Evolutionary conservation across 2,329 filamentous ascomycete genomes (phyloP).

Genomic region (Sordariomycetes sp.): DNA sequence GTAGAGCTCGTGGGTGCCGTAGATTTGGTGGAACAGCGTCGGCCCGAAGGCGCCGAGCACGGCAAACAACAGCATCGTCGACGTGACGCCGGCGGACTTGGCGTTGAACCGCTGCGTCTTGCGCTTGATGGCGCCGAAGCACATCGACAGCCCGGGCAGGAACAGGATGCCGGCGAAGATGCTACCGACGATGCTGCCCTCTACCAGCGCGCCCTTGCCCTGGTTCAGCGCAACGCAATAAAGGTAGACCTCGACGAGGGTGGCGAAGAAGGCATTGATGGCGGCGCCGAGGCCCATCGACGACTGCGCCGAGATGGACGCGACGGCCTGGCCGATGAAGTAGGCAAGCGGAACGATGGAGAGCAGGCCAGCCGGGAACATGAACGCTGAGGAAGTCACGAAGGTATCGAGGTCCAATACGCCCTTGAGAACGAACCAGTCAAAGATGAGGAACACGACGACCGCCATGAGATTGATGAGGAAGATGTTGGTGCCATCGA

Average conservation of each 20-base stretch:
- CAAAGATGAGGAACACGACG: slow-evolving; percentile 88
- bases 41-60: slow-evolving; percentile 92
- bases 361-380: slow-evolving; percentile 72
- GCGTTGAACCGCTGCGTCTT: slow-evolving; percentile 99
- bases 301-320: slow-evolving; percentile 95
- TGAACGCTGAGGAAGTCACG: slow-evolving; percentile 70
- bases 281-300: slow-evolving; percentile 96
- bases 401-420: slow-evolving; percentile 56
- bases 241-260: slow-evolving; percentile 91
- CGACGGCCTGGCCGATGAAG: slow-evolving; percentile 96
- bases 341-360: slow-evolving; percentile 96
- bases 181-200: slow-evolving; percentile 93
- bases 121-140: slow-evolving; percentile 91
- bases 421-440: slow-evolving; percentile 69
- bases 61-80: slow-evolving; percentile 94
- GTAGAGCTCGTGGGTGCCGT: slow-evolving; percentile 90
- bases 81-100: slow-evolving; percentile 88
- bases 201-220: slow-evolving; percentile 84
- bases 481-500: slow-evolving; percentile 98
- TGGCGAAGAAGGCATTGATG: slow-evolving; percentile 97
- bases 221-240: slow-evolving; percentile 90
- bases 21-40: slow-evolving; percentile 96
- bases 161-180: slow-evolving; percentile 96
- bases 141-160: slow-evolving; percentile 92
- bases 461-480: slow-evolving; percentile 92